Conservation (phyloP, 2,329 filamentous ascomycete species). For the Aureobasidium sp. region DNA sequence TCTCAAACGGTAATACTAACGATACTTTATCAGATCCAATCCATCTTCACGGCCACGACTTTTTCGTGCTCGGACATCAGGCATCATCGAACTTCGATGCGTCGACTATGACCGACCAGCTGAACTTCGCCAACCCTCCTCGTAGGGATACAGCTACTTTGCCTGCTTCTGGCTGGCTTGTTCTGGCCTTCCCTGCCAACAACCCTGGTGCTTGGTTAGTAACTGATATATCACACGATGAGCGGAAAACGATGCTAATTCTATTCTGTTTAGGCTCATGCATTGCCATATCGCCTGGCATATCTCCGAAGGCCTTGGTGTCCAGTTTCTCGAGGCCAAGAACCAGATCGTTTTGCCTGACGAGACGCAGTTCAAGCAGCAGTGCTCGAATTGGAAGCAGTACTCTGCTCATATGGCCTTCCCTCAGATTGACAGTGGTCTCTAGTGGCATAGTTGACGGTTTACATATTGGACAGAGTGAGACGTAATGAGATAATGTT, state of each 20-base stretch:
- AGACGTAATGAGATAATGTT: not conserved
- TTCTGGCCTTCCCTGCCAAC: constrained; percentile 43
- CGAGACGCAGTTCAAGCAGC: constrained; percentile 21
- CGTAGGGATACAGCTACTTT: constrained; percentile 44
- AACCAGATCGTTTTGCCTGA: constrained; percentile 25
- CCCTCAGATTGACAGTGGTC: constrained; percentile 33
- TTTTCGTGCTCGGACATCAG: constrained; percentile 27
- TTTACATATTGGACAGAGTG: not conserved
- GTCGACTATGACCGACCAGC: constrained; percentile 19
- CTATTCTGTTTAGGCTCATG: constrained; percentile 30
- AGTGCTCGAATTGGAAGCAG: constrained; percentile 28
- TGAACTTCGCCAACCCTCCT: constrained; percentile 36
- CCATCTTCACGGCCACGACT: constrained; percentile 29
- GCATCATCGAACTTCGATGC: constrained; percentile 24
- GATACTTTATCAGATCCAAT: constrained; percentile 17
- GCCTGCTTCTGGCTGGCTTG: constrained; percentile 38
- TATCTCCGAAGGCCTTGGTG: constrained; percentile 48
- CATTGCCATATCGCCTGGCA: constrained; percentile 51
- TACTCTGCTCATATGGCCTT: constrained; percentile 28
- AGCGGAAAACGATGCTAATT: too few species aligned
- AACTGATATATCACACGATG: too few species aligned
- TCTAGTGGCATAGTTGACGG: constrained; percentile 20
- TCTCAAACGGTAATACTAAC: not conserved
- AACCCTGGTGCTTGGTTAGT: constrained; percentile 44
- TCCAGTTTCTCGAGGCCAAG: constrained; percentile 45